These are phyloP conservation scores for Phallus indusiatus DNA, from an alignment of 768 basidiomycete genomes.

Conservation along the genomic window DNA sequence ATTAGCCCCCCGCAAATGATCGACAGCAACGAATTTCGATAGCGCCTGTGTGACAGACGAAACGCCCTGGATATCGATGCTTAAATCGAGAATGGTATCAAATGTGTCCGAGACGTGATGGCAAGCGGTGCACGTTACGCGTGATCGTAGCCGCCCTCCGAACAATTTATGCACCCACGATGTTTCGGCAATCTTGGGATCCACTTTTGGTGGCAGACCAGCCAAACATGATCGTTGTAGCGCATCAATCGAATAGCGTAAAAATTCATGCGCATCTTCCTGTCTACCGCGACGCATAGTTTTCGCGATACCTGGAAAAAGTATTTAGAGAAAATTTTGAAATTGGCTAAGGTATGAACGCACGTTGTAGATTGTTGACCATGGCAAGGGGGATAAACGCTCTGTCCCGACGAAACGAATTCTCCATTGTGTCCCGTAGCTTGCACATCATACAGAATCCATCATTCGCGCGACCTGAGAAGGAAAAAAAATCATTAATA, in stretches of 20 bases:
- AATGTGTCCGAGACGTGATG: slow-evolving; percentile 89
- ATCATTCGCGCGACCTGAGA: slow-evolving; percentile 31
- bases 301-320: slow-evolving; percentile 72
- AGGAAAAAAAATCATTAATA: background rate
- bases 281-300: slow-evolving; percentile 86
- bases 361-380: slow-evolving; percentile 61
- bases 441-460: slow-evolving; percentile 76
- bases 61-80: slow-evolving; percentile 72
- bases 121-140: slow-evolving; percentile 80
- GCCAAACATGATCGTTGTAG: slow-evolving; percentile 78
- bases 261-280: slow-evolving; percentile 97
- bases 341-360: slow-evolving; percentile 17
- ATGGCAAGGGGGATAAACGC: slow-evolving; percentile 59
- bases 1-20: slow-evolving; percentile 80
- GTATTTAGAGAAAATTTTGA: slow-evolving; percentile 8
- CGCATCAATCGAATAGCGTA: slow-evolving; percentile 87
- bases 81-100: slow-evolving; percentile 89
- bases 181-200: slow-evolving; percentile 65
- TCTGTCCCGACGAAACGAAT: slow-evolving; percentile 36
- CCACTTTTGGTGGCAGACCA: slow-evolving; percentile 59
- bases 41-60: slow-evolving; percentile 61
- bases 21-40: slow-evolving; percentile 70
- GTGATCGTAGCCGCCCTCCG: slow-evolving; percentile 83
- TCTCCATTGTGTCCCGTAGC: slow-evolving; percentile 46
- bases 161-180: slow-evolving; percentile 95